These are phyloP conservation scores for Fusarium foetens DNA, from an alignment of 2,329 filamentous ascomycete species.

Conservation along the genomic window DNA sequence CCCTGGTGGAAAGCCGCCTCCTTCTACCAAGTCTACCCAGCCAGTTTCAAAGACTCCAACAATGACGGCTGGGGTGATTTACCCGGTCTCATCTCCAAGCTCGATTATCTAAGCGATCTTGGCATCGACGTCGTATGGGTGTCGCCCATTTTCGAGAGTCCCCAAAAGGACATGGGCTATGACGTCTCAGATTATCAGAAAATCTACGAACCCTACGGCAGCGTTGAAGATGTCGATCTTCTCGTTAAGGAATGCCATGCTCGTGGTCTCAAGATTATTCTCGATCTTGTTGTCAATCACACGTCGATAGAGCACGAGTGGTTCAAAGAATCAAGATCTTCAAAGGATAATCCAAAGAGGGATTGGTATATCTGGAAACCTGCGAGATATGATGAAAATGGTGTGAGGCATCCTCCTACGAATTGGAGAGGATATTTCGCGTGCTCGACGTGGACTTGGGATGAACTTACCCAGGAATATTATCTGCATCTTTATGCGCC, in stretches of 20 bases:
- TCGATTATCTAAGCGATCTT: constrained; percentile 71
- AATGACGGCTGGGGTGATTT: constrained; percentile 74
- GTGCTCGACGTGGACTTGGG: constrained; percentile 63
- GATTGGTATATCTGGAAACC: constrained; percentile 76
- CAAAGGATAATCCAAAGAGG: constrained; percentile 61
- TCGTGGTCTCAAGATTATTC: constrained; percentile 72
- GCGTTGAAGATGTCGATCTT: constrained; percentile 71
- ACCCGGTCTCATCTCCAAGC: constrained; percentile 69
- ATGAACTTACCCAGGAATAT: constrained; percentile 62
- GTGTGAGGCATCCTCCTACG: constrained; percentile 67
- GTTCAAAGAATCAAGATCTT: constrained; percentile 66
- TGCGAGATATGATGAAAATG: constrained; percentile 62
- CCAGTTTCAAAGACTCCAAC: constrained; percentile 67
- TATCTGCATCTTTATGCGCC: constrained; percentile 72
- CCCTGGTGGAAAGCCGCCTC: constrained; percentile 60
- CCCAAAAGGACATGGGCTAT: constrained; percentile 76
- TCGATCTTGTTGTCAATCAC: constrained; percentile 80
- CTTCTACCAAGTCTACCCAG: constrained; percentile 66
- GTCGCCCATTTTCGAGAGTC: constrained; percentile 63
- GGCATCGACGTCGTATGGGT: constrained; percentile 72
- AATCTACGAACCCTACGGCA: constrained; percentile 74
- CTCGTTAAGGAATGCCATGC: constrained; percentile 69
- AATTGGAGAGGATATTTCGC: constrained; percentile 64
- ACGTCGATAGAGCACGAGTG: constrained; percentile 66
- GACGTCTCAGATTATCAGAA: constrained; percentile 76